Evolutionary conservation across 1,284 basidiomycete genomes (phyloP), one percentile per base, ranked within the genome.

Genomic region (Microbotryomycetes sp.): DNA sequence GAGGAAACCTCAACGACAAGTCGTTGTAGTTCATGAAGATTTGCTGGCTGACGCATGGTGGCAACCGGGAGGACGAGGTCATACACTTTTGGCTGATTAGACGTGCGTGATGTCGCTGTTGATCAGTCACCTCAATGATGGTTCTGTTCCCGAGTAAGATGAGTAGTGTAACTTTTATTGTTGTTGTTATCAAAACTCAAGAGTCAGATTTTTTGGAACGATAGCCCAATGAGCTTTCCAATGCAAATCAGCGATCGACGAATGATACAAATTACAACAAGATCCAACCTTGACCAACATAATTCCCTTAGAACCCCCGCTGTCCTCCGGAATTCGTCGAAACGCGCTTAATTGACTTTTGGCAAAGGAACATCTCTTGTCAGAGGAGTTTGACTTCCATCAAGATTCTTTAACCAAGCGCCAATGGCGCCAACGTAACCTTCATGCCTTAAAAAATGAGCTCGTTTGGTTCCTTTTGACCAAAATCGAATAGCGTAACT

Each of bases 401-500:
- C 84, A 64, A 97, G 89, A 74, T 93, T 94, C 80, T 91, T 92
- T 74, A 97, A 87, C 92, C 92, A 97, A 58, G 92, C 93, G 23
- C 92, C 92, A 67, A 94, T 88, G n/a, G 71, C 92, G 77, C 79
- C 96, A 83, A 98, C 78, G 80, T 97, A 99, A 3, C 96, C 96
- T 79, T 99, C 96, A 74, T 99, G 96, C 65, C 96, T 84, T 60
- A 98, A 80, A 81, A 98, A 99, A 71, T 96, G 82, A 49, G 96
- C 96, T 36, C 91, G 85, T 78, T 97, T 98, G 29, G 87, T 93
- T 1, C 96, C 96, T 77, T 96, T 94, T 74, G 91, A 94, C 96
- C 96, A 99, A 81, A 98, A 99, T 3, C 96, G 87, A 76, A 99
- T 98, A 50, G 96, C 96, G 78, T 99, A 99, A 26, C 92, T 97